Evolutionary conservation across 2,329 filamentous ascomycete genomes (phyloP).

Genomic region (Thielaviopsis punctulata): DNA sequence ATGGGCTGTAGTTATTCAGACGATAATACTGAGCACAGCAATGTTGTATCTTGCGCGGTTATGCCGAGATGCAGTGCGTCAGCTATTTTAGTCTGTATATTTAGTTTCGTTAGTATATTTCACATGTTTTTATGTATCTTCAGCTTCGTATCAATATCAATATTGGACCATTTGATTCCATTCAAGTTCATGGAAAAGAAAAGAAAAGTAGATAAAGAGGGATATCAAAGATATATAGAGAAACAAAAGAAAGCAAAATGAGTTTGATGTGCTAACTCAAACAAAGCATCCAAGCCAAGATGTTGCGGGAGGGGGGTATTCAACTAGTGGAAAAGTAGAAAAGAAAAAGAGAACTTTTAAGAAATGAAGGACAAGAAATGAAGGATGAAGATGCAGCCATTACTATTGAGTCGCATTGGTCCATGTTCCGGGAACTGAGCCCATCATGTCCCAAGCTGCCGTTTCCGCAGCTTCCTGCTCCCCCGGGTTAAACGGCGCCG

Average conservation of each 20-base stretch:
- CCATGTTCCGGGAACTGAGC: not conserved
- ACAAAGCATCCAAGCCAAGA: not conserved
- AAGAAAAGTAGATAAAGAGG: not conserved
- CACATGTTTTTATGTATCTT: not conserved
- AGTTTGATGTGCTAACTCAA: not conserved
- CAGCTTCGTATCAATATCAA: not conserved
- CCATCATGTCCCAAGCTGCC: not conserved
- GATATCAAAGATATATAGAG: not conserved
- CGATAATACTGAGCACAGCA: not conserved
- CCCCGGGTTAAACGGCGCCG: not conserved
- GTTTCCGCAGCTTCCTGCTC: not conserved
- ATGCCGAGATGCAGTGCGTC: not conserved
- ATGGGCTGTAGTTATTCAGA: not conserved
- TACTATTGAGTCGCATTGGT: not conserved
- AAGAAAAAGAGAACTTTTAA: not conserved
- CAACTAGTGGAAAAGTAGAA: not conserved
- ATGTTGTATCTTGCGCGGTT: not conserved
- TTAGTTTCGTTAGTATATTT: not conserved
- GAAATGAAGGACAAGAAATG: not conserved
- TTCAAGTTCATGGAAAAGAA: not conserved
- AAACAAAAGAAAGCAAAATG: not conserved
- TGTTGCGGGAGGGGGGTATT: not conserved
- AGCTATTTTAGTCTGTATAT: not conserved
- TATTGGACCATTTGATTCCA: not conserved
- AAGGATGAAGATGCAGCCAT: not conserved